phyloP scores from a whole-genome alignment of 2,329 filamentous ascomycete genomes.

The Scedosporium apiospermum region DNA sequence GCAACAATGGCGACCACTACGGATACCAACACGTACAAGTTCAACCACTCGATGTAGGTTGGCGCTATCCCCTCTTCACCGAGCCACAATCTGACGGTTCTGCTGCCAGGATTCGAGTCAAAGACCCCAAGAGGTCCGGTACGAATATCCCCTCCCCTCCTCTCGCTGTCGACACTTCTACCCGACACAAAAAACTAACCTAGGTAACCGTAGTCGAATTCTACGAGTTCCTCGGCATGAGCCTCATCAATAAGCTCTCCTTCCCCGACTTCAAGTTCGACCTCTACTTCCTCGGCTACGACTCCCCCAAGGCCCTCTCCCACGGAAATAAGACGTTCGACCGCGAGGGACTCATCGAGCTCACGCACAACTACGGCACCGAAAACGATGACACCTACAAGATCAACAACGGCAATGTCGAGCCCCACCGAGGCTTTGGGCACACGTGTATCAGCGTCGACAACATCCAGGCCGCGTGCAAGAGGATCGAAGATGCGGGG shows the following conservation, averaged over 20 bases:
- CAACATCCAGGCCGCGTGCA: slow-evolving; percentile 80
- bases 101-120: slow-evolving; percentile 69
- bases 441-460: slow-evolving; percentile 79
- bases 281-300: slow-evolving; percentile 90
- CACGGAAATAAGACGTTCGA: slow-evolving; percentile 64
- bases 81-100: slow-evolving; percentile 9
- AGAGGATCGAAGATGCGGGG: slow-evolving; percentile 79
- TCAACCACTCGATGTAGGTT: slow-evolving; percentile 76
- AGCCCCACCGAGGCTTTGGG: slow-evolving; percentile 74
- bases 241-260: slow-evolving; percentile 66
- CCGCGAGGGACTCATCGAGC: slow-evolving; percentile 81
- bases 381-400: slow-evolving; percentile 75
- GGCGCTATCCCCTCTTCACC: neutral
- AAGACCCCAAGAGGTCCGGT: slow-evolving; percentile 79
- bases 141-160: slow-evolving; percentile 16
- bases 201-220: slow-evolving; percentile 56
- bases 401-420: slow-evolving; percentile 81
- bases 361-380: slow-evolving; percentile 79
- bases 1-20: slow-evolving; percentile 59
- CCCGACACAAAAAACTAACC: neutral
- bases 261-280: slow-evolving; percentile 88
- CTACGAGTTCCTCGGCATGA: slow-evolving; percentile 89
- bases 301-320: slow-evolving; percentile 65
- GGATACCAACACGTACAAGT: slow-evolving; percentile 67
- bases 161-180: neutral